Evolutionary conservation across 805 yeast genomes (phyloP), one percentile per base, ranked within the genome.

Genomic region (Saccharomyces cerevisiae): DNA sequence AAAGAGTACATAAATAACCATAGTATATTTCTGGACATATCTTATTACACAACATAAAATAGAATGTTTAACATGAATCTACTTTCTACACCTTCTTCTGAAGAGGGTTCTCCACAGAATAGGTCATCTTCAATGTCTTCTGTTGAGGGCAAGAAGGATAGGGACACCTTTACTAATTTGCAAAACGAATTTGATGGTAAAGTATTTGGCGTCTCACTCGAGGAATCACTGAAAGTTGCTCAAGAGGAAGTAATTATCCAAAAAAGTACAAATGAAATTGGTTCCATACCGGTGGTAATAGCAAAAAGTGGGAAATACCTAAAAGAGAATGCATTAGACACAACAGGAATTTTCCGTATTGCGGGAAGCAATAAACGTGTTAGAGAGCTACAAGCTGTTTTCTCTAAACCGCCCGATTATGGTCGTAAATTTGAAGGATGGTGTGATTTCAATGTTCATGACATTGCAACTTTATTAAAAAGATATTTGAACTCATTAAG

Each of bases 371-470:
- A 89, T 32, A 87, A 88, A 64, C 78, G 97, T 52, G 83, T 94
- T 36, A 86, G 87, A 60, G 89, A 87, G 59, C 75, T 92, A 31
- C 97, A 91, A 67, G 76, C 79, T 28, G 75, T 83, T 10, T 92
- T 92, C 73, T 85, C 89, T 53, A 73, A 85, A 0, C 87, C 96
- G 3, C 97, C 97, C 0, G 82, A 81, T 55, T 94, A 85, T 67
- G 99, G 98, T 11, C 81, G 88, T 53, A 84, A 84, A 57, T 77
- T 89, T 46, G 59, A 62, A 28, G 81, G 79, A 58, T 91, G 97
- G 97, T 89, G 86, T 50, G 95, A 95, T 0, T 92, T 81, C 71
- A 88, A 88, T 1, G 97, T 90, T 14, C 98, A 94, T 72, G 99
- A 92, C 69, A 96, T 96, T 0, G 95, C 97, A 1, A 86, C 92